phyloP scores from a whole-genome alignment of 306 rosid genomes.

The Inga laurina region DNA sequence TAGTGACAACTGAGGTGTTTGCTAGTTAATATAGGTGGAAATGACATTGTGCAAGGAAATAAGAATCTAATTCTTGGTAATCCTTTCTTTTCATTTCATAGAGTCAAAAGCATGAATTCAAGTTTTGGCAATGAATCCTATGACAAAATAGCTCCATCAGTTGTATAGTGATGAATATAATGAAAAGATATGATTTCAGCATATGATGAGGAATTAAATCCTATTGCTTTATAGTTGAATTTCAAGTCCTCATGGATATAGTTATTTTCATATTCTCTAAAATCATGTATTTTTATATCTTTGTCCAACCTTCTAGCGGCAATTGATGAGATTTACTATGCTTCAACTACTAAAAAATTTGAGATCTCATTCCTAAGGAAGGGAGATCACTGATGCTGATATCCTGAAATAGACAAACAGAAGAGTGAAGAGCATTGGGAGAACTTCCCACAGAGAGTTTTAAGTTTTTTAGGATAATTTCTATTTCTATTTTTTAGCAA shows the following conservation, averaged over 20 bases:
- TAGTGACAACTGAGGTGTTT: conserved; percentile 65
- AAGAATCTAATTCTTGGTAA: conserved; percentile 96
- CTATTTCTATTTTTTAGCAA: not conserved
- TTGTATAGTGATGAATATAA: not conserved
- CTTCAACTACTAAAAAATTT: conserved; percentile 87
- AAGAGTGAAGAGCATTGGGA: conserved; percentile 81
- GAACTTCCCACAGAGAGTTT: conserved; percentile 79
- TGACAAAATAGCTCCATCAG: no score
- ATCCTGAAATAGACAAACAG: conserved; percentile 83
- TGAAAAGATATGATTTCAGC: not conserved
- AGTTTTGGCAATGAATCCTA: no score
- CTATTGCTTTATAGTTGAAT: not conserved
- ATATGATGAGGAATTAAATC: not conserved
- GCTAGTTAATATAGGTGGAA: conserved; percentile 87
- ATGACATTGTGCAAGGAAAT: conserved; percentile 96
- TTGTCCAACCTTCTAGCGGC: conserved; percentile 90
- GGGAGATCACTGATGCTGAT: conserved; percentile 84
- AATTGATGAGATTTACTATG: conserved; percentile 86
- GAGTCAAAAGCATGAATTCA: no score
- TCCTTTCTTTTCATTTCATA: conserved; percentile 17
- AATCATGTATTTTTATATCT: conserved; percentile 13
- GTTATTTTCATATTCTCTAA: conserved; percentile 23
- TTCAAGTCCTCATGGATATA: not conserved
- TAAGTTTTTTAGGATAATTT: conserved; percentile 54
- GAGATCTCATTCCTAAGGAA: conserved; percentile 88